Conservation (phyloP, 2,329 filamentous ascomycete species). For the Diaporthe sp. region DNA sequence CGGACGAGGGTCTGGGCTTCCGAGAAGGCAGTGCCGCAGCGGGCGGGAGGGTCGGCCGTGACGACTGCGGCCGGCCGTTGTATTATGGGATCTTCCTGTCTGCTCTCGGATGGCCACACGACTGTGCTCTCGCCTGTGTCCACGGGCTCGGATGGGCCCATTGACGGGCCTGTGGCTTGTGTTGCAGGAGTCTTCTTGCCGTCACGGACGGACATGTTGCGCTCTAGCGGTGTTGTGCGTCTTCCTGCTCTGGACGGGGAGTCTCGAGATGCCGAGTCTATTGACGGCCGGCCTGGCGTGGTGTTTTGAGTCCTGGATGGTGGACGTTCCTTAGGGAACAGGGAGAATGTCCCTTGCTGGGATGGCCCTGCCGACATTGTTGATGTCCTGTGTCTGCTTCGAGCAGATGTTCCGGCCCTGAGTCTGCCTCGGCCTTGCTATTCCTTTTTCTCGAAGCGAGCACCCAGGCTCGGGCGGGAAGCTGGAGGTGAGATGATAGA, state of each 20-base stretch:
- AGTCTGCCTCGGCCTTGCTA: neutral
- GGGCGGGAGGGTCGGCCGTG: slow-evolving; percentile 55
- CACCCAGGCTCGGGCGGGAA: slow-evolving; percentile 4
- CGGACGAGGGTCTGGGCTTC: slow-evolving; percentile 61
- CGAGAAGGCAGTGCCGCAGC: slow-evolving; percentile 62
- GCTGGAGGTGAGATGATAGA: neutral
- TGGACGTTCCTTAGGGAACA: slow-evolving; percentile 64
- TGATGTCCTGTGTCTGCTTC: slow-evolving; percentile 22
- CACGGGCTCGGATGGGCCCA: neutral
- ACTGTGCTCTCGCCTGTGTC: slow-evolving; percentile 15
- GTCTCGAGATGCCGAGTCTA: slow-evolving; percentile 42
- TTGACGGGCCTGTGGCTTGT: slow-evolving; percentile 28
- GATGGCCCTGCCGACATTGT: slow-evolving; percentile 52
- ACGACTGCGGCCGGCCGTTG: slow-evolving; percentile 54
- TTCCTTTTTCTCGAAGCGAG: neutral
- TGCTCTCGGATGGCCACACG: slow-evolving; percentile 28
- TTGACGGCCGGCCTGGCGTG: slow-evolving; percentile 37
- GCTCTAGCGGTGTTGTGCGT: slow-evolving; percentile 47
- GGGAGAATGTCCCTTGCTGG: slow-evolving; percentile 62
- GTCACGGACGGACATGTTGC: slow-evolving; percentile 47
- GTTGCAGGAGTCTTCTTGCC: slow-evolving; percentile 42
- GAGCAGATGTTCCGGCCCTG: slow-evolving; percentile 14
- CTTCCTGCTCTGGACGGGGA: slow-evolving; percentile 43
- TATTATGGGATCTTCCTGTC: slow-evolving; percentile 42
- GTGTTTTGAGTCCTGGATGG: slow-evolving; percentile 54